Conservation (phyloP, 352 stramenopile species). For the Phytophthora meadii region DNA sequence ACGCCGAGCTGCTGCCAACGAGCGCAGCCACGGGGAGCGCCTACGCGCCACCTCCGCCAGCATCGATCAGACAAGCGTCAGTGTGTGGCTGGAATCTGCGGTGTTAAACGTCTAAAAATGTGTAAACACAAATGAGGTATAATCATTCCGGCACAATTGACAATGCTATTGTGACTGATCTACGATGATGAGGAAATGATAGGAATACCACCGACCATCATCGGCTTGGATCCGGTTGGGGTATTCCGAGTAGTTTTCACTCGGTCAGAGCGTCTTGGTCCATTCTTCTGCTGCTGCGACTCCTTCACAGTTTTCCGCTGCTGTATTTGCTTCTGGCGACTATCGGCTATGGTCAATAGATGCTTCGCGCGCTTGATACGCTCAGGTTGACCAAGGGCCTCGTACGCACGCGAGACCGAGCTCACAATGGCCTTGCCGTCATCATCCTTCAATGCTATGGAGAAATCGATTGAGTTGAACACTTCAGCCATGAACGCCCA, state of each 20-base stretch:
- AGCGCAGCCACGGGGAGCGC: constrained; percentile 35
- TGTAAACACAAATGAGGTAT: constrained; percentile 3
- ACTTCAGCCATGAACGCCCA: constrained; percentile 40
- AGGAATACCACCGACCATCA: constrained; percentile 34
- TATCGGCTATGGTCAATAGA: constrained; percentile 17
- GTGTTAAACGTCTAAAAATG: constrained; percentile 9
- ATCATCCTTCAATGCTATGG: constrained; percentile 24
- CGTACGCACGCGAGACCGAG: constrained; percentile 39
- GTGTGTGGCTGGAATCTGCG: constrained; percentile 30
- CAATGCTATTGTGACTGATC: not conserved
- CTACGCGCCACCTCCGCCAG: constrained; percentile 35
- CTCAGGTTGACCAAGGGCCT: constrained; percentile 37
- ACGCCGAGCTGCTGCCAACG: constrained; percentile 21
- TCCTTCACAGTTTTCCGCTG: constrained; percentile 8
- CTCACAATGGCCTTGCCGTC: constrained; percentile 34
- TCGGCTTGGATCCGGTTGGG: constrained; percentile 3
- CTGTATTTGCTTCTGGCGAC: constrained; percentile 30
- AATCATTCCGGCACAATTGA: constrained; percentile 5
- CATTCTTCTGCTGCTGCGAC: constrained; percentile 13
- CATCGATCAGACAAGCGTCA: constrained; percentile 23
- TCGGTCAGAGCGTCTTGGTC: not conserved
- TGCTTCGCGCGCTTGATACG: constrained; percentile 23
- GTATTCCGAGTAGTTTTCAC: not conserved
- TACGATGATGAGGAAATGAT: constrained; percentile 34
- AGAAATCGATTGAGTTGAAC: constrained; percentile 44